Percentiles rank a stretch among this genome's conserved stretches.
Evolutionary conservation across 257 asterid species (phyloP).

Genomic region (Vinca minor): DNA sequence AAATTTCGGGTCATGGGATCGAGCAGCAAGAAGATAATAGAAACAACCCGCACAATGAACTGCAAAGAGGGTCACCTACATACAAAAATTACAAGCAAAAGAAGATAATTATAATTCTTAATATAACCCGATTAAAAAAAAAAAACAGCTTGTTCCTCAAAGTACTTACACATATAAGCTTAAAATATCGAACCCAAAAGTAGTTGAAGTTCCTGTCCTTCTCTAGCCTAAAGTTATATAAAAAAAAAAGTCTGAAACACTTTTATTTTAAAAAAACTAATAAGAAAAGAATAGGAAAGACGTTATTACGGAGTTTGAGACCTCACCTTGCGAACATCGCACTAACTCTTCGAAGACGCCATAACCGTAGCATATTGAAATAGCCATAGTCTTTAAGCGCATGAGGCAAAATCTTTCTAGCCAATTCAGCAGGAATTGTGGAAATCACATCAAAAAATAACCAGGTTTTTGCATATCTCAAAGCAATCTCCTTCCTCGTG

Average conservation of each 20-base stretch:
- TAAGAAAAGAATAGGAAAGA: neutral
- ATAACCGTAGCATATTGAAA: slow-evolving; percentile 66
- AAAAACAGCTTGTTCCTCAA: slow-evolving; percentile 4
- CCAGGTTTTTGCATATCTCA: slow-evolving; percentile 51
- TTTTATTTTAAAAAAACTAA: neutral
- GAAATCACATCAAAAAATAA: slow-evolving; percentile 53
- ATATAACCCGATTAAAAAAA: neutral
- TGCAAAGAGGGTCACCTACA: slow-evolving; percentile 71
- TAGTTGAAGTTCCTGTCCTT: slow-evolving; percentile 58
- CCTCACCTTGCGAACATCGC: slow-evolving; percentile 55
- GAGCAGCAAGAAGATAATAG: slow-evolving; percentile 50
- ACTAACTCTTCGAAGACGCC: slow-evolving; percentile 83
- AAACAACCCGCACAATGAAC: slow-evolving; percentile 60
- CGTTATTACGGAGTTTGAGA: neutral
- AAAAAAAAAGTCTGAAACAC: neutral
- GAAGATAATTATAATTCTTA: neutral
- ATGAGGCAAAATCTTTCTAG: slow-evolving; percentile 29
- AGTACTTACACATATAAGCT: slow-evolving; percentile 58
- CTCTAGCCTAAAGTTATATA: slow-evolving; percentile 57
- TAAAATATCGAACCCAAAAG: slow-evolving; percentile 48
- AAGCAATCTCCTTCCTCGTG: slow-evolving; percentile 42
- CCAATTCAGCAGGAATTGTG: slow-evolving; percentile 54
- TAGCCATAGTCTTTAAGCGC: slow-evolving; percentile 34
- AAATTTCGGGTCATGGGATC: slow-evolving; percentile 28
- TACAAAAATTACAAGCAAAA: slow-evolving; percentile 14